Evolutionary conservation across 139 green algal species (phyloP), one percentile per base, ranked within the genome.

Genomic region (Micractinium sp.): DNA sequence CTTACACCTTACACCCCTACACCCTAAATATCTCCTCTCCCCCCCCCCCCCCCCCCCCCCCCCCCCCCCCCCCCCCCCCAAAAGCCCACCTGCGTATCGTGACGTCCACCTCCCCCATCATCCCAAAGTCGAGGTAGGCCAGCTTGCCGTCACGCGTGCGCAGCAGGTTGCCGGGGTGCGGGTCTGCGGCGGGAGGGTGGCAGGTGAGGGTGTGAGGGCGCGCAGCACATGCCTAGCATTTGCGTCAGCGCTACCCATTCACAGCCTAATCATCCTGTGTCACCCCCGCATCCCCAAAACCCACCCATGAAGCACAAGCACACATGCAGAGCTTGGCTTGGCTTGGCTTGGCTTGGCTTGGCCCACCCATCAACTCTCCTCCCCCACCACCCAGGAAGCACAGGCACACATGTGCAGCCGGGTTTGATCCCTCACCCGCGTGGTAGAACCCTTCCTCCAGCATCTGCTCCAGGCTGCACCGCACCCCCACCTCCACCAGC

Each of bases 41-140:
- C 74, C 74, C 20, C 74, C 39, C 27, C 33, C 4, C 16, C 74
- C 33, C 33, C 31, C 15, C 33, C 33, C 3, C 22, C 22, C 74
- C 36, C 74, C 20, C 7, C 35, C 15, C 15, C 76, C 15, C 22
- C 27, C 25, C 18, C 9, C 47, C 0, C 41, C 3, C 79, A 69
- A 27, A 78, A 1, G 3, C 71, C 31, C 47, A 82, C 92, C 88
- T 91, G n/a, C 92, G 87, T 12, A 94, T 92, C 9, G 75, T 81
- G 63, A 79, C 82, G 78, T 96, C 90, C 27, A 97, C 94, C 33
- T 93, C 36, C 15, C 94, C 95, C 92, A 96, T 96, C 96, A 98
- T 98, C 39, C 97, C 97, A 93, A 98, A 98, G 90, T 99, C 97
- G 1, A 95, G 87, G 86, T 95, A 96, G 12, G 89, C 94, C 69